phyloP scores from a whole-genome alignment of 371 early-diverging fungal genomes.

The Homolaphlyctis polyrhiza region DNA sequence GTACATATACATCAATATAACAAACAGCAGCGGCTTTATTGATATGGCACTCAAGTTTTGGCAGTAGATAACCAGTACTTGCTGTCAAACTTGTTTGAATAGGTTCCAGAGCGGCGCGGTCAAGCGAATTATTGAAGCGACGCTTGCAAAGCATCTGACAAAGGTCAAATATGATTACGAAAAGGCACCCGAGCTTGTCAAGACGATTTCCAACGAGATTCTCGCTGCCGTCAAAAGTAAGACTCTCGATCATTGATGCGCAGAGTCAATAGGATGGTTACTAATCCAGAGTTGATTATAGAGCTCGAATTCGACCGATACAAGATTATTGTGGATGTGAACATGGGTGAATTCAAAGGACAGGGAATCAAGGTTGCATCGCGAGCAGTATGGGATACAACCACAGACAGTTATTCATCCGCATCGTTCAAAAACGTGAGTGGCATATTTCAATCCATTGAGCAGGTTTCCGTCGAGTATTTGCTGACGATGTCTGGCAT shows the following conservation, averaged over 20 bases:
- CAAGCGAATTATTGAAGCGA: slow-evolving; percentile 24
- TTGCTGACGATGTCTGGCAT: neutral
- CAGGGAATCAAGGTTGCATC: slow-evolving; percentile 49
- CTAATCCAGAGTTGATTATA: slow-evolving; percentile 7
- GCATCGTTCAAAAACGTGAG: slow-evolving; percentile 46
- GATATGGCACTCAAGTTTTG: too few species aligned
- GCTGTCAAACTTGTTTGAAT: too few species aligned
- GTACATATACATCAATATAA: slow-evolving; percentile 18
- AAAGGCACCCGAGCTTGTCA: slow-evolving; percentile 31
- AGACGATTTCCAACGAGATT: slow-evolving; percentile 42
- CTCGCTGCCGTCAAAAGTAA: slow-evolving; percentile 44
- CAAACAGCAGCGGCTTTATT: too few species aligned
- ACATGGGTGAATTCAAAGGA: slow-evolving; percentile 48
- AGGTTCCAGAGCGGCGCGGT: slow-evolving; percentile 43
- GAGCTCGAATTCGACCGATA: slow-evolving; percentile 45
- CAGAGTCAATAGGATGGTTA: neutral
- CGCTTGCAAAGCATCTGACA: slow-evolving; percentile 30
- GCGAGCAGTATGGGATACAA: slow-evolving; percentile 45
- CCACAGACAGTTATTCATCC: slow-evolving; percentile 42
- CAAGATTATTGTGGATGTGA: slow-evolving; percentile 49
- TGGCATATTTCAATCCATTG: neutral
- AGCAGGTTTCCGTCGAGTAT: neutral
- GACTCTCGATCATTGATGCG: neutral
- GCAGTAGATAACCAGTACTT: too few species aligned
- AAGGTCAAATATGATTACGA: slow-evolving; percentile 46